Conservation (phyloP, 805 yeast species). For the Pichia manshurica region DNA sequence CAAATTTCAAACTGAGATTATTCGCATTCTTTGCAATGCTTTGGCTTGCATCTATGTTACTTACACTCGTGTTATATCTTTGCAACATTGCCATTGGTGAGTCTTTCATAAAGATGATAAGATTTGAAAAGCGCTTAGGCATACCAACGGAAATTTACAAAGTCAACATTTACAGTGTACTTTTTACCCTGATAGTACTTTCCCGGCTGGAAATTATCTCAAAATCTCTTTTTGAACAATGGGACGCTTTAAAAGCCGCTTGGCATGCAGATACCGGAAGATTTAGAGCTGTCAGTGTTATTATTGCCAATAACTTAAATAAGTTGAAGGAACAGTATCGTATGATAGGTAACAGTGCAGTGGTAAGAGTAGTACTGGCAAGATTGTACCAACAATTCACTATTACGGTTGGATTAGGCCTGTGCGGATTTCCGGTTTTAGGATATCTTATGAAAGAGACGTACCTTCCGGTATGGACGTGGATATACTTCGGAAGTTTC, state of each 20-base stretch:
- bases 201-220: background rate
- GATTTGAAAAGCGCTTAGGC: background rate
- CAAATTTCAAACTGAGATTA: conserved; percentile 59
- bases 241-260: background rate
- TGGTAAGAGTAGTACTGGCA: background rate
- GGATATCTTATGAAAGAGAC: background rate
- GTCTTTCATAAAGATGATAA: conserved; percentile 1
- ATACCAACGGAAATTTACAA: conserved; percentile 10
- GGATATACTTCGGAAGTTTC: background rate
- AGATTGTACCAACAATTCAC: background rate
- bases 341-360: background rate
- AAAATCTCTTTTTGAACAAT: background rate
- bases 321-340: background rate
- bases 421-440: background rate
- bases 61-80: conserved; percentile 23
- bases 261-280: background rate
- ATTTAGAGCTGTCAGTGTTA: background rate
- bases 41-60: conserved; percentile 41
- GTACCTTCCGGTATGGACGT: background rate
- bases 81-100: conserved; percentile 26
- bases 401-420: background rate
- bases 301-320: background rate
- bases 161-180: conserved; percentile 9
- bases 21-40: conserved; percentile 38
- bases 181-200: conserved; percentile 5